Evolutionary conservation across 208 protist genomes (phyloP), one percentile per base, ranked within the genome.

Genomic region (Leishmania martiniquensis): DNA sequence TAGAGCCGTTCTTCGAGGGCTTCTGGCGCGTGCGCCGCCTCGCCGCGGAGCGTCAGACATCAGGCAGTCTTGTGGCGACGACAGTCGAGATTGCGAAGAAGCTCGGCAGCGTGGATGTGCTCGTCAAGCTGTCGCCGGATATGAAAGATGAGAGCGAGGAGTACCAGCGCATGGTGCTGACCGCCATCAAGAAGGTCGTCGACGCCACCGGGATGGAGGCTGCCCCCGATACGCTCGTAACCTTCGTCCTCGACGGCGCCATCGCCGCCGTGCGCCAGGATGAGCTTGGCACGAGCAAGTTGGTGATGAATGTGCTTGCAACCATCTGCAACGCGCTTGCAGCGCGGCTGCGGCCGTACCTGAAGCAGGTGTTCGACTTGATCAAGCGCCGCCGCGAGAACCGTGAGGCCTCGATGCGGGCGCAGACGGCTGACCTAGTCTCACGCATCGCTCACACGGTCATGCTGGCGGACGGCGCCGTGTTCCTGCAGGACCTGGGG

Each of bases 131-230:
- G 68, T 97, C 99, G 25, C 91, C 97, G 25, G 93, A 99, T 67
- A 98, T 99, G 76, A 99, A 99, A 84, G 98, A 99, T 84, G 98
- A 99, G 80, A 97, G 91, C 42, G 98, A 99, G 86, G 87, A 96
- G 55, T 99, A 99, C 86, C 95, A 99, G 80, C 97, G 88, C 37
- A 98, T 99, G 95, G 96, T 98, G 6, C 91, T 99, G 67, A 95
- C 98, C 47, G 95, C 97, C 1, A 97, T 99, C 66, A 91, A 97
- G 45, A 93, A 95, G 49, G 86, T 98, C 17, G 87, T 98, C 32
- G 76, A 87, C 57, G 79, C 74, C 9, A 88, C 90, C 13, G 96
- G 96, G 45, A 91, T 91, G 45, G 84, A 96, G 15, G 99, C 98
- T 71, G 95, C 99, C 66, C 91, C 98, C 49, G 76, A 95, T 70